phyloP scores from a whole-genome alignment of 2,329 filamentous ascomycete species.

The Pleurostoma richardsiae region DNA sequence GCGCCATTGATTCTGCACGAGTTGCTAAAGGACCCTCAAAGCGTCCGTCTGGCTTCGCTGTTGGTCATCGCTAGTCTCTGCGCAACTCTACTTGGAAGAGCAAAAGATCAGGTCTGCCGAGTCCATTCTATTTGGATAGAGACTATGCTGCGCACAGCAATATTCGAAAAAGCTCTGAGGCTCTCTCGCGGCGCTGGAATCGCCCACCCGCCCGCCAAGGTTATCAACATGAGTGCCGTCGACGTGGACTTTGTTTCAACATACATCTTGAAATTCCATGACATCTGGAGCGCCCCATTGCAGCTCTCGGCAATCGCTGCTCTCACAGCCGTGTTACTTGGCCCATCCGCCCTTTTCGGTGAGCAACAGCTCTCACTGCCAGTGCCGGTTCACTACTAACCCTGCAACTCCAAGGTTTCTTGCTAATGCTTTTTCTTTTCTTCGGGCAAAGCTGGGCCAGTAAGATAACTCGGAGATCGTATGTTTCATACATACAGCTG shows the following conservation, averaged over 20 bases:
- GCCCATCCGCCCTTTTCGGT: background rate
- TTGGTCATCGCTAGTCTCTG: slow-evolving; percentile 1
- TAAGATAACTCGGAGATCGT: background rate
- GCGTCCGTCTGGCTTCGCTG: background rate
- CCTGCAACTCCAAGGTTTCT: background rate
- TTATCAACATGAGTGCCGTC: slow-evolving; percentile 4
- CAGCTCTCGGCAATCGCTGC: background rate
- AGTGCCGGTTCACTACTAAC: too few species aligned
- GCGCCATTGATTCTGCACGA: slow-evolving; percentile 1
- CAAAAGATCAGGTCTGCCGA: slow-evolving; percentile 1
- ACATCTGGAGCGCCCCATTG: slow-evolving; percentile 1
- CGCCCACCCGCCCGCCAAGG: background rate
- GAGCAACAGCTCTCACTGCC: too few species aligned
- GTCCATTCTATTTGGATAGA: background rate
- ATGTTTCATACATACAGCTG: slow-evolving; percentile 1
- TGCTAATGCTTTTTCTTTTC: background rate
- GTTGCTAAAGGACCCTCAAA: slow-evolving; percentile 1
- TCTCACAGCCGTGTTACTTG: slow-evolving; percentile 1
- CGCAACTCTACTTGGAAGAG: slow-evolving; percentile 2
- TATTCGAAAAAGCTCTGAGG: slow-evolving; percentile 2
- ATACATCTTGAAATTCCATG: slow-evolving; percentile 1
- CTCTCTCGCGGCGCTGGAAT: slow-evolving; percentile 1
- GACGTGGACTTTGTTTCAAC: slow-evolving; percentile 2
- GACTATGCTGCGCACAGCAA: slow-evolving; percentile 1
- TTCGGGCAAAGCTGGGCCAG: slow-evolving; percentile 2